These are phyloP conservation scores for Marasmius tenuissimus DNA, from an alignment of 1,284 basidiomycete genomes.

Conservation along the genomic window DNA sequence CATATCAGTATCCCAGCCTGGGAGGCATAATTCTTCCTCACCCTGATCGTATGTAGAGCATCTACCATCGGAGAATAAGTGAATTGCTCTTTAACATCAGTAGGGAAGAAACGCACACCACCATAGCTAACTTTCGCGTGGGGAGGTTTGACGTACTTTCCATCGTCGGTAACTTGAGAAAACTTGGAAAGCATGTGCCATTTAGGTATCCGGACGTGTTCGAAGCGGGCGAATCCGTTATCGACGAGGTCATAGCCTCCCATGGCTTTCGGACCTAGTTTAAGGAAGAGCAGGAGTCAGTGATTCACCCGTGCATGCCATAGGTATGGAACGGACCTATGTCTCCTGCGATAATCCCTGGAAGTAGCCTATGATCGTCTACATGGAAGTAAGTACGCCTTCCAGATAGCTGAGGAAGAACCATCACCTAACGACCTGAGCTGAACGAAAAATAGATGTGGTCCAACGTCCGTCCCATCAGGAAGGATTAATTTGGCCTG, in stretches of 20 bases:
- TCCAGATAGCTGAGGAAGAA: background rate
- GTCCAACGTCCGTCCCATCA: constrained; percentile 63
- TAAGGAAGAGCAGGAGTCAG: background rate
- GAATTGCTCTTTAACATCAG: background rate
- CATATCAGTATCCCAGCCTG: background rate
- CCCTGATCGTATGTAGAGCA: constrained; percentile 70
- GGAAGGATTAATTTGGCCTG: constrained; percentile 76
- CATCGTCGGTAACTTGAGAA: constrained; percentile 67
- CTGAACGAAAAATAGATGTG: constrained; percentile 78
- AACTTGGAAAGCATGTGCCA: constrained; percentile 78
- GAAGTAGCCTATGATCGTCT: constrained; percentile 62
- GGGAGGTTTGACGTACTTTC: constrained; percentile 67
- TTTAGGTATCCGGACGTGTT: constrained; percentile 72
- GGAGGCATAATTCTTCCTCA: constrained; percentile 22
- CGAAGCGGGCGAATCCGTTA: constrained; percentile 73
- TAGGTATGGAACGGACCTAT: constrained; percentile 48
- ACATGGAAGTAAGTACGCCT: background rate
- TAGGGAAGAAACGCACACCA: constrained; percentile 48
- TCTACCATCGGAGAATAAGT: constrained; percentile 39
- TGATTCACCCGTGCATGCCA: background rate
- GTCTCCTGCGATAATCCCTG: constrained; percentile 74
- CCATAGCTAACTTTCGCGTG: constrained; percentile 79
- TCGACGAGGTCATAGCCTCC: constrained; percentile 57
- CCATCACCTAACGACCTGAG: constrained; percentile 56
- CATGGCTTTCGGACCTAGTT: constrained; percentile 62